Base-by-base conservation (phyloP, 2,329 filamentous ascomycete species). In the Fusarium goolgardi region DNA sequence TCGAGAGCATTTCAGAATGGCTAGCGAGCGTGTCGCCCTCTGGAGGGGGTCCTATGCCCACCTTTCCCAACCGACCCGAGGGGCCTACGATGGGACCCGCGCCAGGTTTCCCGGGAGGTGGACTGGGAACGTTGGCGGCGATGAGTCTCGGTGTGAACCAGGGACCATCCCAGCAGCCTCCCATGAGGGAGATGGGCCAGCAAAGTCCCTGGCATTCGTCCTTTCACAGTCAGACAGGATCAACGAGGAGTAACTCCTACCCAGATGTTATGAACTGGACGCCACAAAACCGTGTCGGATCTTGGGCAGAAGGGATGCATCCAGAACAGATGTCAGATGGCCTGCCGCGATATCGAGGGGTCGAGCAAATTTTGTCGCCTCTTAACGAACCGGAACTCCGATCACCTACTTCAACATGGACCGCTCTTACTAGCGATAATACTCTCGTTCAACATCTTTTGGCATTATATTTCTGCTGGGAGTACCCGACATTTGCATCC, bases 401-500 rank as follows among this genome's bases (percentile, higher is more conserved):
- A 64, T 75, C 80, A 1, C 78, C 83, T 0, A 71, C 81, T 0
- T 77, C 73, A 5, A 81, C 81, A 0, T 92, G 90, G 90, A 91
- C 90, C 2, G 81, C 72, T 39, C 83, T 91, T 23, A 90, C 88
- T 3, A 73, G 76, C 5, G 88, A 92, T 67, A 71, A 80, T 15
- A 78, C 76, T 15, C 82, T 92, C 31, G 86, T 92, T 2, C 83
- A 88, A 63, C 88, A 90, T 70, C 81, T 92, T 12, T 78, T 92
- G 53, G 83, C 85, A 1, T 80, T 91, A 32, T 92, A 92, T 78
- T 92, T 92, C 69, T 91, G 89, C 79, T 93, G 90, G 86, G 87
- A 91, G 68, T 92, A 93, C 75, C 89, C 91, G 4, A 92, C 90
- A 15, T 92, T 92, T 77, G 87, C 90, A 5, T 87, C 91, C 4